phyloP scores from a whole-genome alignment of 2,329 filamentous ascomycete genomes.

The Cryoendolithus antarcticus region DNA sequence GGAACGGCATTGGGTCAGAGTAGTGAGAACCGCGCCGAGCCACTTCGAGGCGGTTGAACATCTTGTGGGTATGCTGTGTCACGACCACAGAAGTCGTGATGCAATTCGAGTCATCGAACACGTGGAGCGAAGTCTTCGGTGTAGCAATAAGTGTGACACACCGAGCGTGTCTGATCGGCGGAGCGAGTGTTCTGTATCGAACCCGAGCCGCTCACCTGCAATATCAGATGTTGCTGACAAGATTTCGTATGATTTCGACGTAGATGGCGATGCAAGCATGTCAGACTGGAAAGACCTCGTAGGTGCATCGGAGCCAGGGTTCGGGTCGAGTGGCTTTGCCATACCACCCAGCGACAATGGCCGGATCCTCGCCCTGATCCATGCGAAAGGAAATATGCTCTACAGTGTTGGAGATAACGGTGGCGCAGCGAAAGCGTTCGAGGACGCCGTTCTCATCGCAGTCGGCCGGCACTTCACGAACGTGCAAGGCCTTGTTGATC shows the following conservation, averaged over 20 bases:
- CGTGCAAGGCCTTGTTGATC: constrained; percentile 66
- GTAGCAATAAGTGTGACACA: constrained; percentile 33
- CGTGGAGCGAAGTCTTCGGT: constrained; percentile 61
- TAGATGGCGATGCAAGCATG: constrained; percentile 21
- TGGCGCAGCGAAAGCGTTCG: constrained; percentile 75
- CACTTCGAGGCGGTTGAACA: constrained; percentile 95
- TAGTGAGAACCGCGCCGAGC: constrained; percentile 70
- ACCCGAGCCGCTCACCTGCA: constrained; percentile 42
- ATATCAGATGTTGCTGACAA: constrained; percentile 45
- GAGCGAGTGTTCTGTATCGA: constrained; percentile 45
- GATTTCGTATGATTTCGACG: constrained; percentile 45
- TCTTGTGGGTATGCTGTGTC: constrained; percentile 75
- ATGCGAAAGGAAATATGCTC: constrained; percentile 97
- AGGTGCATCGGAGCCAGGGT: constrained; percentile 40
- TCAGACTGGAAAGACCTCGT: constrained; percentile 29
- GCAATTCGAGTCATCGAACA: constrained; percentile 79
- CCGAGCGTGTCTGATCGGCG: constrained; percentile 39
- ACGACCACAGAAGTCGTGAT: constrained; percentile 66
- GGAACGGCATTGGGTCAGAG: constrained; percentile 70
- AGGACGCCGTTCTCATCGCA: constrained; percentile 86
- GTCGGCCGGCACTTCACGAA: constrained; percentile 57
- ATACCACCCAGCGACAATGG: constrained; percentile 82
- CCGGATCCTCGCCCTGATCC: constrained; percentile 80
- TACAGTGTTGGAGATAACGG: constrained; percentile 77
- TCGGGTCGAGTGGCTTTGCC: constrained; percentile 70